Evolutionary conservation across 2,329 filamentous ascomycete genomes (phyloP).

Genomic region (Microdochium bolleyi): DNA sequence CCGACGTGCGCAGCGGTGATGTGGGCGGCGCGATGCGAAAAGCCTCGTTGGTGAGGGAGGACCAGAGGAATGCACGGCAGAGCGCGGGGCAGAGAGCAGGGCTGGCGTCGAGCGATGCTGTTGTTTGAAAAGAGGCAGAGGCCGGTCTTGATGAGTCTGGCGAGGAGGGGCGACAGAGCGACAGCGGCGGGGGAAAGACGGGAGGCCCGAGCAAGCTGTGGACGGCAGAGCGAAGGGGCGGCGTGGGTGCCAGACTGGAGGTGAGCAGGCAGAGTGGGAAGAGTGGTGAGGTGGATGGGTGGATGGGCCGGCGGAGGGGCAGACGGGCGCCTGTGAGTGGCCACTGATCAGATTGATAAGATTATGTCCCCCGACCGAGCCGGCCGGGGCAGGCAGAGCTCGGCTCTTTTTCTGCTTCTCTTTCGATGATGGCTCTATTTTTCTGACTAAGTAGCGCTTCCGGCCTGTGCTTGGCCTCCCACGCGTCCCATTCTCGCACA

Average conservation of each 20-base stretch:
- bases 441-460: no score
- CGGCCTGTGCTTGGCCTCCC: no score
- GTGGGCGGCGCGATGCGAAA: neutral
- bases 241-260: neutral
- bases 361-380: slow-evolving; percentile 15
- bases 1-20: neutral
- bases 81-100: neutral
- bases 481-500: no score
- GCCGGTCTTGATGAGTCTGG: no score
- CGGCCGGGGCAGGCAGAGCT: neutral
- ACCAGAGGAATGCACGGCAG: neutral
- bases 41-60: neutral
- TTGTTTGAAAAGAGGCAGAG: no score
- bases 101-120: no score
- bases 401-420: no score
- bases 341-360: slow-evolving; percentile 30
- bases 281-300: slow-evolving; percentile 2
- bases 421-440: no score
- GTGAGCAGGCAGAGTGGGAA: neutral
- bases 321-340: slow-evolving; percentile 9
- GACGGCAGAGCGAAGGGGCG: no score
- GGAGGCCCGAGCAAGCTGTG: neutral
- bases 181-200: no score
- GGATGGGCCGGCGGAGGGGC: slow-evolving; percentile 3
- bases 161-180: no score